Evolutionary conservation across 75 land plant genomes (phyloP).

Genomic region (Picea sitchensis): DNA sequence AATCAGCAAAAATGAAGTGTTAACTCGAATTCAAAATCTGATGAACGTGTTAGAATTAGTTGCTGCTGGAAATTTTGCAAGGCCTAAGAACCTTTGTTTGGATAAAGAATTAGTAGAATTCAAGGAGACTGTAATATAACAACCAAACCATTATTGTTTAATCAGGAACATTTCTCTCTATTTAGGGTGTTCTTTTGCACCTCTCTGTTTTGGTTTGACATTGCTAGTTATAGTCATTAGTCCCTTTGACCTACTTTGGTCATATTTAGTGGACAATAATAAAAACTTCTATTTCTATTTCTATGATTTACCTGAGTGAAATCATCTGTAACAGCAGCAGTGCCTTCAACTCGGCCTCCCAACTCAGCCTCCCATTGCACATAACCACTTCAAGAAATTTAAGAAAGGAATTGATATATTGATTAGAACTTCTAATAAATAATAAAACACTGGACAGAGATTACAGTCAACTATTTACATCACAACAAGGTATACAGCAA

Average conservation of each 20-base stretch:
- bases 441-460: background rate
- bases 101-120: background rate
- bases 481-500: background rate
- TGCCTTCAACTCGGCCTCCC: slow-evolving; percentile 74
- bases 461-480: background rate
- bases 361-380: slow-evolving; percentile 57
- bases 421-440: background rate
- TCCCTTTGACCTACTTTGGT: background rate
- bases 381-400: slow-evolving; percentile 37
- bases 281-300: too few relatives aligned
- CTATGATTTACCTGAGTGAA: slow-evolving; percentile 50
- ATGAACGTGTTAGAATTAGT: background rate
- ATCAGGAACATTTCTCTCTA: background rate
- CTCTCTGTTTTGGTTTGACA: background rate
- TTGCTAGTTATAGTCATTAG: background rate
- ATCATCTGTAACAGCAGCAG: slow-evolving; percentile 71
- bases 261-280: background rate
- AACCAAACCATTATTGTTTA: background rate
- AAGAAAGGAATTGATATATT: background rate
- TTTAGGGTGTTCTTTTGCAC: background rate
- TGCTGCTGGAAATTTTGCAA: background rate
- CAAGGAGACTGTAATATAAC: background rate
- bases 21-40: background rate
- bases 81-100: background rate
- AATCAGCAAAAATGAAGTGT: background rate